Base-by-base conservation (phyloP, 2,329 filamentous ascomycete genomes). In the Didymella arachidicola region DNA sequence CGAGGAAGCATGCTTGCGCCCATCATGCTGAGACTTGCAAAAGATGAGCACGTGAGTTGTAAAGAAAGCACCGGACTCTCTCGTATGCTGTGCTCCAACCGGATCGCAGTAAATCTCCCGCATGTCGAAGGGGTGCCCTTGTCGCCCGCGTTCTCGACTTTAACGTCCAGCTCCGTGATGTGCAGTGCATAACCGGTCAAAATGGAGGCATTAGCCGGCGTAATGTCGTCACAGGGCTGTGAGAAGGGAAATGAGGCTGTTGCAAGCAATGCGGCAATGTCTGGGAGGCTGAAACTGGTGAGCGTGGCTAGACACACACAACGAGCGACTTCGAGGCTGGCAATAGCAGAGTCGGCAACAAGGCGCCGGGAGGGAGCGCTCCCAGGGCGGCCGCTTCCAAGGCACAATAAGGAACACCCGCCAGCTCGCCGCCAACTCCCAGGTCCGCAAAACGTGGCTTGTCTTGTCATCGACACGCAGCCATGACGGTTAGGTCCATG, bases 401-500 rank as follows among this genome's bases (percentile, higher is more conserved):
- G 56, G 56, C 56, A 59, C 52, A 52, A 47, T 65, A 57, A 61
- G 64, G 63, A 61, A 63, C 42, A 50, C 41, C 42, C 48, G 56
- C 63, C 56, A 53, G 53, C 47, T 57, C 48, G 39, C 57, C 51
- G 56, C 65, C 56, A 53, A 54, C 47, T 57, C 48, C 42, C 57
- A 60, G 57, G 59, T 60, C 60, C 57, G 53, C 56, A 53, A 61
- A 53, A 53, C 45, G 49, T 53, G 63, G 62, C 63, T 63, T 63
- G 63, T 62, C 59, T 61, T 61, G 65, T 66, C 69, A 63, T 66
- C 63, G 64, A 46, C 51, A 60, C 63, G 63, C 69, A 67, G 66
- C 66, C 60, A 75, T 73, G 68, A 70, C 69, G 71, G 64, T 56
- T 47, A 49, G 65, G 56, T 53, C 57, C 59, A 62, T 64, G 64